A percentile compares a stretch with the other conserved stretches of the same genome.
These are phyloP conservation scores for Ophiocordyceps unilateralis DNA, from an alignment of 2,329 filamentous ascomycete genomes.

Conservation along the genomic window DNA sequence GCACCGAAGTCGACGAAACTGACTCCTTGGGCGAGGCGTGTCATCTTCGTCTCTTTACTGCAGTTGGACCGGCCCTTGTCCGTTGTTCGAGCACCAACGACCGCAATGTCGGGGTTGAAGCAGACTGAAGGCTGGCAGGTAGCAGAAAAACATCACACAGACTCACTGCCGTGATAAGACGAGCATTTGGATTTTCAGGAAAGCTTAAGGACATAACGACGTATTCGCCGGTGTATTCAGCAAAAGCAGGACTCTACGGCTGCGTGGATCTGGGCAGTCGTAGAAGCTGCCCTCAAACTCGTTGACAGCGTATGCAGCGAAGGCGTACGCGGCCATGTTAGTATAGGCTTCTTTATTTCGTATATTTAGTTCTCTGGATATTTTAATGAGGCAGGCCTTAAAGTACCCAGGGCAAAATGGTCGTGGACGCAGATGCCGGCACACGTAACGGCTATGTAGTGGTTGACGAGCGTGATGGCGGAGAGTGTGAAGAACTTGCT, in stretches of 20 bases:
- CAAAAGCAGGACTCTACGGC: conserved; percentile 48
- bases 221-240: conserved; percentile 50
- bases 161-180: conserved; percentile 46
- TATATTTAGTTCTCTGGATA: too few species aligned
- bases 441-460: conserved; percentile 58
- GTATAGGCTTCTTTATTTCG: too few species aligned
- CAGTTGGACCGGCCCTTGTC: conserved; percentile 43
- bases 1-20: conserved; percentile 48
- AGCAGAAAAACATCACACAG: conserved; percentile 46
- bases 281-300: conserved; percentile 60
- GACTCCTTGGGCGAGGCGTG: conserved; percentile 29
- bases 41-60: conserved; percentile 52
- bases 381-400: too few species aligned
- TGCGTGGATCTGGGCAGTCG: conserved; percentile 47
- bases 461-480: conserved; percentile 46
- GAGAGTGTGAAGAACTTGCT: conserved; percentile 58
- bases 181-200: conserved; percentile 46
- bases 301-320: conserved; percentile 54
- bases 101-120: conserved; percentile 49
- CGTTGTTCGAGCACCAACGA: conserved; percentile 41
- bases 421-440: conserved; percentile 52
- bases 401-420: too few species aligned
- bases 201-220: conserved; percentile 55
- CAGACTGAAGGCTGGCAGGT: conserved; percentile 42
- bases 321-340: conserved; percentile 49